phyloP scores from a whole-genome alignment of 495 filamentous ascomycete species.

The Lepraria neglecta region DNA sequence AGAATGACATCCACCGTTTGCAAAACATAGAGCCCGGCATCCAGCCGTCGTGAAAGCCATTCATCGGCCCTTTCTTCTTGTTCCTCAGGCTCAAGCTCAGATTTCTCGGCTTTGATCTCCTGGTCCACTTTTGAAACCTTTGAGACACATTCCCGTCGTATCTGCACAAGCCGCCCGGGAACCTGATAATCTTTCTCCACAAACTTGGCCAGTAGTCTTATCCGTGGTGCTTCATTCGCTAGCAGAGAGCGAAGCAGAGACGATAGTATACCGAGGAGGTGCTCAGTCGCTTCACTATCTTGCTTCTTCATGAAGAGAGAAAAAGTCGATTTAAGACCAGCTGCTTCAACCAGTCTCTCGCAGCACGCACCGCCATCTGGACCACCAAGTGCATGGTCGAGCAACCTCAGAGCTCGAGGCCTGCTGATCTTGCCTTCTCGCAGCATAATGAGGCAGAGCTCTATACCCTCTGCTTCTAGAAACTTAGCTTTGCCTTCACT shows the following conservation, averaged over 20 bases:
- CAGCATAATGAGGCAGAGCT: slow-evolving; percentile 86
- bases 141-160: slow-evolving; percentile 65
- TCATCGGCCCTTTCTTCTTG: slow-evolving; percentile 64
- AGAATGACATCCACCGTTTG: slow-evolving; percentile 84
- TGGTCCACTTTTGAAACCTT: slow-evolving; percentile 60
- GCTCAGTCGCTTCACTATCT: slow-evolving; percentile 66
- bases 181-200: slow-evolving; percentile 92
- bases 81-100: slow-evolving; percentile 44
- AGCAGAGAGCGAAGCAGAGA: slow-evolving; percentile 76
- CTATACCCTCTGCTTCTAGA: slow-evolving; percentile 83
- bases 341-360: slow-evolving; percentile 69
- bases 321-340: slow-evolving; percentile 79
- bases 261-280: slow-evolving; percentile 83
- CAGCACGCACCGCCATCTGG: slow-evolving; percentile 53
- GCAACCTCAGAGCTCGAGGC: slow-evolving; percentile 62
- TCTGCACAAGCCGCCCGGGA: slow-evolving; percentile 57
- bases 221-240: slow-evolving; percentile 68
- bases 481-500: slow-evolving; percentile 72
- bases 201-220: slow-evolving; percentile 87
- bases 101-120: slow-evolving; percentile 55
- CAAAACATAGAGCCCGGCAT: slow-evolving; percentile 78
- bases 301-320: slow-evolving; percentile 86
- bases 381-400: slow-evolving; percentile 76
- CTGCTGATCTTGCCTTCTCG: slow-evolving; percentile 76
- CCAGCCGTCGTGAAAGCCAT: slow-evolving; percentile 76